Conservation (phyloP, 202 grass and related monocot genomes). For the Hordeum pubiflorum region DNA sequence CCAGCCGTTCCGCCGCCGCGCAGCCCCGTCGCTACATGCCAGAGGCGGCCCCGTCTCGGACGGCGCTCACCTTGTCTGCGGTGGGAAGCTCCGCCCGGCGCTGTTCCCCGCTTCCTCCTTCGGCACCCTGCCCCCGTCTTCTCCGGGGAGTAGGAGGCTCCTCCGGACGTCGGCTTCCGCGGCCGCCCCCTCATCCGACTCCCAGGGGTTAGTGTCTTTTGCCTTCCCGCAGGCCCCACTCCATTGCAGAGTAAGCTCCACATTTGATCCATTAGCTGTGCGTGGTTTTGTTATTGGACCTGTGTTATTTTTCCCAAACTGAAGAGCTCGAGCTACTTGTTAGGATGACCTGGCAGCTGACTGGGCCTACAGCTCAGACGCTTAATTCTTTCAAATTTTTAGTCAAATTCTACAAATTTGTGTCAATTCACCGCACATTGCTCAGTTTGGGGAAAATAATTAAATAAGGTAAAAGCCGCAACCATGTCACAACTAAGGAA, state of each 20-base stretch:
- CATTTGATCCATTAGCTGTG: not conserved
- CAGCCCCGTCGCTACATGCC: not conserved
- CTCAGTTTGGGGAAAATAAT: too few relatives aligned
- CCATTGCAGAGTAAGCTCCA: not conserved
- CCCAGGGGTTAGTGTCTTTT: constrained; percentile 20
- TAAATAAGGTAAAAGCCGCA: too few relatives aligned
- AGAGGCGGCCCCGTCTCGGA: not conserved
- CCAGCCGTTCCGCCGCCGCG: not conserved
- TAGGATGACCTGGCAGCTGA: not conserved
- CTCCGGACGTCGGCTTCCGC: not conserved
- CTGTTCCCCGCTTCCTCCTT: not conserved
- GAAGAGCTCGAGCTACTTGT: not conserved
- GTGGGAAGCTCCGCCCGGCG: constrained; percentile 15
- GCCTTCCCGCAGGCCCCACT: not conserved
- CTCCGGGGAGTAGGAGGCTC: not conserved
- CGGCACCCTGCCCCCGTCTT: not conserved
- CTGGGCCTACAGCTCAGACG: not conserved
- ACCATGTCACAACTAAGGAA: too few relatives aligned
- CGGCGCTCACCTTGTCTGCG: constrained; percentile 8
- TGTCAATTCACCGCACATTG: too few relatives aligned
- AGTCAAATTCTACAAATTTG: too few relatives aligned
- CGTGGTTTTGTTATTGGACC: not conserved
- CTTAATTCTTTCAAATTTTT: not conserved
- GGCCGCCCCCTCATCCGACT: not conserved
- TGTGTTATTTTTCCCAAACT: not conserved